Evolutionary conservation across 345 rosid species (phyloP).

Genomic region (Salix udensis): DNA sequence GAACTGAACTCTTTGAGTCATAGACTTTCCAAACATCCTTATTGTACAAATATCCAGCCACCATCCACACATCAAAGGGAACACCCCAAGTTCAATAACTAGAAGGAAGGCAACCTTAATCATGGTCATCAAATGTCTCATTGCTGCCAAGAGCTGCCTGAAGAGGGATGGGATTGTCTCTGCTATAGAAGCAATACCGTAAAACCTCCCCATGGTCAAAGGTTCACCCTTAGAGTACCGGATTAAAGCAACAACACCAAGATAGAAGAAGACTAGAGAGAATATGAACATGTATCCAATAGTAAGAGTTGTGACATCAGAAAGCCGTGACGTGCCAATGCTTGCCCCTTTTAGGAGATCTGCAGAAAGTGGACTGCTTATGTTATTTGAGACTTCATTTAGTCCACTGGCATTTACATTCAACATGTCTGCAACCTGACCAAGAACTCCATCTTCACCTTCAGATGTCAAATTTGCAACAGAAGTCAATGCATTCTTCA

Average conservation of each 20-base stretch:
- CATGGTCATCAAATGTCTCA: constrained; percentile 99
- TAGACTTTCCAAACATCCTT: constrained; percentile 92
- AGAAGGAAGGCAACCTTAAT: constrained; percentile 96
- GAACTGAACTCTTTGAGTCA: constrained; percentile 82
- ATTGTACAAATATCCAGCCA: constrained; percentile 95
- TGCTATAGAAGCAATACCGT: constrained; percentile 77
- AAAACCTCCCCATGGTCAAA: constrained; percentile 69
- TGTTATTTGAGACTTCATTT: constrained; percentile 49
- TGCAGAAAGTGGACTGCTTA: constrained; percentile 46
- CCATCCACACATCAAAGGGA: constrained; percentile 99
- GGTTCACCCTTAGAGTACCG: constrained; percentile 98
- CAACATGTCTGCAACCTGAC: constrained; percentile 57
- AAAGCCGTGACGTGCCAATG: constrained; percentile 69
- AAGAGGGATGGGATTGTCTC: constrained; percentile 86
- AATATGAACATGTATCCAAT: constrained; percentile 85
- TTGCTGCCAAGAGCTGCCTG: constrained; percentile 92
- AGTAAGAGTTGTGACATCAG: constrained; percentile 92
- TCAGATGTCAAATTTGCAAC: constrained; percentile 76
- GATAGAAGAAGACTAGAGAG: constrained; percentile 67
- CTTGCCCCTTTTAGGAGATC: constrained; percentile 64
- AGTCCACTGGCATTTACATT: constrained; percentile 62
- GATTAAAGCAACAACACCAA: constrained; percentile 72
- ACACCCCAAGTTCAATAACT: constrained; percentile 97
- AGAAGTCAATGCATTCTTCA: constrained; percentile 67
- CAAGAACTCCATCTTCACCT: constrained; percentile 52